Conservation (phyloP, 148 eudicot species). For the Pharnaceum exiguum region DNA sequence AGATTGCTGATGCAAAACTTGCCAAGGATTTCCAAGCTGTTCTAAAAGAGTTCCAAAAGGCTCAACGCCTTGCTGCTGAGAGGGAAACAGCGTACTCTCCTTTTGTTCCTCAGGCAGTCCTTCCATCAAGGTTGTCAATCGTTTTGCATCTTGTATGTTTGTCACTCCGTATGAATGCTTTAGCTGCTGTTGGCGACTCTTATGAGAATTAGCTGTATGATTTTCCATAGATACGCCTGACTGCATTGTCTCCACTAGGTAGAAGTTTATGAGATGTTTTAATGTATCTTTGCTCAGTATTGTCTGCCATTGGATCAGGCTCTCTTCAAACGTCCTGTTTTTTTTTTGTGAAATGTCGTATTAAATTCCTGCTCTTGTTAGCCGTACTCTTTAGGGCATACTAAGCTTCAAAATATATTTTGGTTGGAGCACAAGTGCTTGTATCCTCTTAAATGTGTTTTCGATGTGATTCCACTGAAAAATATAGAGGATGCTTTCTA, state of each 20-base stretch:
- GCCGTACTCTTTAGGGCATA: too few relatives aligned
- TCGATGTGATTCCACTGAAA: too few relatives aligned
- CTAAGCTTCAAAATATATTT: too few relatives aligned
- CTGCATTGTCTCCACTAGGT: neutral
- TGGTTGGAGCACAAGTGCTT: too few relatives aligned
- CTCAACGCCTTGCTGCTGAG: slow-evolving; percentile 85
- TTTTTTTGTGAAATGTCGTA: neutral
- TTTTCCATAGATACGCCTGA: too few relatives aligned
- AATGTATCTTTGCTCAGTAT: neutral
- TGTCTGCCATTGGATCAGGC: neutral
- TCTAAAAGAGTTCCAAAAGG: slow-evolving; percentile 80
- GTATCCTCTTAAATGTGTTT: too few relatives aligned
- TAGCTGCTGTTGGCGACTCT: too few relatives aligned
- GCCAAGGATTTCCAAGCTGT: slow-evolving; percentile 85
- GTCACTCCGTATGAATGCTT: neutral
- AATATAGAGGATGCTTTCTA: too few relatives aligned
- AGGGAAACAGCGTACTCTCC: slow-evolving; percentile 83
- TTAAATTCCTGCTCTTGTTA: too few relatives aligned
- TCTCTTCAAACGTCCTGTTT: neutral
- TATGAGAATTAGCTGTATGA: too few relatives aligned
- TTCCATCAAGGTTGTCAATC: slow-evolving; percentile 54
- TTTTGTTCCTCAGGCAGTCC: slow-evolving; percentile 57
- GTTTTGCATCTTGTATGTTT: slow-evolving; percentile 1
- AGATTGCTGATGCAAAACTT: slow-evolving; percentile 80
- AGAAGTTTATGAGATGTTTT: neutral